Evolutionary conservation across 1,284 basidiomycete species (phyloP).

Genomic region (Amylostereum chailletii): DNA sequence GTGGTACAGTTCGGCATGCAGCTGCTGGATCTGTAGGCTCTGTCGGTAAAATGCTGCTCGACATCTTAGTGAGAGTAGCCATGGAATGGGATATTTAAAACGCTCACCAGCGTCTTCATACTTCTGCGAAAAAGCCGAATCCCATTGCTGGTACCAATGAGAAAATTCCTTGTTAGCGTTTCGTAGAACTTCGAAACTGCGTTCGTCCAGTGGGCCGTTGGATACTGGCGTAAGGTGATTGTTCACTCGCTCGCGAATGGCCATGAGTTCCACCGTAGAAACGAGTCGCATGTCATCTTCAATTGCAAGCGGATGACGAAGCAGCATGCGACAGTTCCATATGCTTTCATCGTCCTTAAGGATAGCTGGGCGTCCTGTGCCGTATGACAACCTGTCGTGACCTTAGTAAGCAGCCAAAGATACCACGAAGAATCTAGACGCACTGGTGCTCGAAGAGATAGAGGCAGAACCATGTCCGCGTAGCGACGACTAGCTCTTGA

Average conservation of each 20-base stretch:
- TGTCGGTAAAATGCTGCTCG: constrained; percentile 70
- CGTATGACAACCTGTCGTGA: constrained; percentile 73
- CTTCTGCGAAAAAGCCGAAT: constrained; percentile 70
- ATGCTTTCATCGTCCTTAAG: constrained; percentile 89
- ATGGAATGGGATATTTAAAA: neutral
- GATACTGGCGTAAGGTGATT: constrained; percentile 56
- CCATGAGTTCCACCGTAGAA: constrained; percentile 82
- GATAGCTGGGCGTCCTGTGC: constrained; percentile 86
- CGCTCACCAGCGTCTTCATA: constrained; percentile 69
- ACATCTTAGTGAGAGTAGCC: constrained; percentile 6
- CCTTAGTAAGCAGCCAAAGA: neutral
- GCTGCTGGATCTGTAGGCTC: constrained; percentile 71
- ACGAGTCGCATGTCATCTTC: constrained; percentile 93
- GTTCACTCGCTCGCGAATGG: constrained; percentile 68
- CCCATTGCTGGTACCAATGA: constrained; percentile 71
- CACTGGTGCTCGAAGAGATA: constrained; percentile 92
- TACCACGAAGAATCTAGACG: constrained; percentile 20
- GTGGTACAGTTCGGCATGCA: constrained; percentile 75
- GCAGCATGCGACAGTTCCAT: constrained; percentile 68
- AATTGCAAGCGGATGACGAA: constrained; percentile 82
- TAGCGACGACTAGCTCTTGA: constrained; percentile 67
- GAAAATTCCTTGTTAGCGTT: constrained; percentile 61
- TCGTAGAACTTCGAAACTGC: constrained; percentile 55
- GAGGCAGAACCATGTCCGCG: constrained; percentile 84
- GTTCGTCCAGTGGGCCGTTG: constrained; percentile 59